Base-by-base conservation (phyloP, 169 alveolate species). In the Plasmodium ovale region DNA sequence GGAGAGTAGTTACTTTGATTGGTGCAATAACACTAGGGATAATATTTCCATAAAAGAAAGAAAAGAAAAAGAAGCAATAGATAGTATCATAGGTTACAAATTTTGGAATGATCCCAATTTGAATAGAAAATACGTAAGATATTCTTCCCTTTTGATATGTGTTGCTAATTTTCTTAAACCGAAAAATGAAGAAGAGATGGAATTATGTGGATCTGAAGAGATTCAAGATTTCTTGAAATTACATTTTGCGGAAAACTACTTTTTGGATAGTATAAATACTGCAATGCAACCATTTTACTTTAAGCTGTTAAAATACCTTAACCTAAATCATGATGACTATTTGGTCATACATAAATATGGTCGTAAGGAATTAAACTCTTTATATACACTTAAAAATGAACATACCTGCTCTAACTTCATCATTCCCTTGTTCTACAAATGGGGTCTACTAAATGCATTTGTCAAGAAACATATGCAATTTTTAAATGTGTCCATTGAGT, bases 231-330 rank as follows among this genome's bases (percentile, higher is more conserved):
- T 82, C 29, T 31, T 82, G 14, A 82, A 35, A 64, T 33, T 7
- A 10, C 56, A 82, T 49, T 82, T 82, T 37, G 16, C 7, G 44
- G 90, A 82, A 69, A 59, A 65, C 14, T 67, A 51, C 58, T 82
- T 82, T 69, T 4, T 68, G 16, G 72, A 53, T 10, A 82, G 90
- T 39, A 82, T 82, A 51, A 69, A 82, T 42, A 82, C 90, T 37
- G 14, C 67, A 53, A 82, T 82, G 84, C 85, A 82, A 62, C 85
- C 74, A 31, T 82, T 21, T 23, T 82, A 82, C 54, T 82, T 82
- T 58, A 82, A 82, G 29, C 27, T 82, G n/a, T 71, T 82, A 65
- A 82, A 82, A 68, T 53, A 82, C 53, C 47, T 82, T 21, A 65
- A 47, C 37, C 59, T 82, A 23, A 25, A 82, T 65, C 42, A 65